Base-by-base conservation (phyloP, 441 rosid species). In the Populus hybrid region DNA sequence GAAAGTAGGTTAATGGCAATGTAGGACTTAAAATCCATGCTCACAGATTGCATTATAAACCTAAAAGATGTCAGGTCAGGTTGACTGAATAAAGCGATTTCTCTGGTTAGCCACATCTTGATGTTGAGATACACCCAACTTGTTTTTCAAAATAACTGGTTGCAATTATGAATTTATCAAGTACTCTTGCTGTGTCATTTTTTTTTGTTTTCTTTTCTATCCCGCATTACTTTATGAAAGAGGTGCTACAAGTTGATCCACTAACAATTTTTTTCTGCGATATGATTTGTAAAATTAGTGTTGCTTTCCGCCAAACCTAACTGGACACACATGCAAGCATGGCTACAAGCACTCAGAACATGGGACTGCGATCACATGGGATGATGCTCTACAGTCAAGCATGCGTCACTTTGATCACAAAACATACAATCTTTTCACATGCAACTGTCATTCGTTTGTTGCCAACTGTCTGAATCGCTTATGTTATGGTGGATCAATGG, bases 401-500 rank as follows among this genome's bases (percentile, higher is more conserved):
- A 63, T 65, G 4, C 89, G 92, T 3, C 84, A 79, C 77, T 95
- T 88, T 8, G 97, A 95, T 82, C 91, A 89, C 85, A 90, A 84
- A 75, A 90, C 90, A 74, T 90, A 92, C 90, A 95, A 95, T 84
- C 80, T 95, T 70, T 95, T 95, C 87, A 94, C 92, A 1, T 94
- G 99, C 90, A 95, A 90, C 89, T 85, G 93, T 81, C 89, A 92
- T 78, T 94, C 98, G 0, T 94, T 91, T 50, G 93, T 86, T 7
- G 95, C 97, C 23, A 81, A 90, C 79, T 94, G 89, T 84, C 78
- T 95, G 71, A 95, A 94, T 80, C 92, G 97, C 38, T 84, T 94
- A 57, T 88, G 93, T 79, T 92, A 90, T 63, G 81, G 83, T 0
- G 89, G 91, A 35, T 91, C 93, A 0, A 92, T 91, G 97, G 87